Evolutionary conservation across 2,329 filamentous ascomycete genomes (phyloP), one percentile per base, ranked within the genome.

Genomic region (Myotisia sp.): DNA sequence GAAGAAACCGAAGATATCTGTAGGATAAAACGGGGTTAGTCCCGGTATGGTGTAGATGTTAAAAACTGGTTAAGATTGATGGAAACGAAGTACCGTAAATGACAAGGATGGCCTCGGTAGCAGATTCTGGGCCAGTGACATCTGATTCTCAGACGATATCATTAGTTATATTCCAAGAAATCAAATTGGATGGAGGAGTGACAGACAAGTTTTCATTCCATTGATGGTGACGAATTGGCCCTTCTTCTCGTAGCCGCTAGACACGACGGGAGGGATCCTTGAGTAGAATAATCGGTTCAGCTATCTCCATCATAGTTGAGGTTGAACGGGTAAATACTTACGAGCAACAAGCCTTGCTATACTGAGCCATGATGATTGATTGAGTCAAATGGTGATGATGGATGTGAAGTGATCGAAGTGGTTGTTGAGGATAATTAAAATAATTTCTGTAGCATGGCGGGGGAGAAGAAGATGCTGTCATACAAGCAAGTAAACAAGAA

Each of bases 1-100:
- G 55, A 71, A 75, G 63, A 70, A 76, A 34, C 71, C 71, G 49
- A 76, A 76, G 53, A 75, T 74, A 47, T 74, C 70, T 60, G 60
- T 31, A 14, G 9, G 16, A n/a, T 20, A 20, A 14, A 21, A 17
- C 24, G 33, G 9, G 24, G 1, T 14, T 8, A 20, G 26, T 9
- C 13, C 9, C n/a, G 20, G 16, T 19, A 12, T 6, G 26, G 13
- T 14, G 6, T 19, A 9, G 20, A 29, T 17, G n/a, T 16, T 2
- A 10, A 29, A 24, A n/a, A 9, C n/a, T n/a, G n/a, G 26, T 14
- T 7, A 8, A 14, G 26, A 14, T 8, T 9, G 29, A 18, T 13
- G 12, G 13, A 8, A 19, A n/a, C n/a, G 14, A 33, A 47, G 37
- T 44, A 59, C 62, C 61, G 43, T 58, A 76, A 40, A 76, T 50